A percentile compares a stretch with the other conserved stretches of the same genome.
Conservation (phyloP, 331 rosid species). For the Spiraea crenata region DNA sequence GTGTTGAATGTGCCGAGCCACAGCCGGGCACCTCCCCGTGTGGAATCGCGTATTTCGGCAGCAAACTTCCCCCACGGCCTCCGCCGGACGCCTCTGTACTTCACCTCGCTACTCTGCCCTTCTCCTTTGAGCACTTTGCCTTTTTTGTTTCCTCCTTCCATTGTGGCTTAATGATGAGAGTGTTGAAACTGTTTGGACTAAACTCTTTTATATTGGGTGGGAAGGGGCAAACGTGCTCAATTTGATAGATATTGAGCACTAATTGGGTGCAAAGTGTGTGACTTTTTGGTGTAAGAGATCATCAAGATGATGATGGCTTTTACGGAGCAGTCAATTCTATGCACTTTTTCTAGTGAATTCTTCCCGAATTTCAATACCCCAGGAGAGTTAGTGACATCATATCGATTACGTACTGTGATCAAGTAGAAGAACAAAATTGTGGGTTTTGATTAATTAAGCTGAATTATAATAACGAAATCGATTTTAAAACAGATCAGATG, state of each 20-base stretch:
- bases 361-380: not conserved
- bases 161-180: not conserved
- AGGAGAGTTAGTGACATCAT: constrained; percentile 4
- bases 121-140: constrained; percentile 9
- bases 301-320: constrained; percentile 27
- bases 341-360: not conserved
- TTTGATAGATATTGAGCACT: not conserved
- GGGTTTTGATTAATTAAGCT: not conserved
- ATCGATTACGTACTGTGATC: not conserved
- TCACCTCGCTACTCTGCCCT: constrained; percentile 1
- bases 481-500: not conserved
- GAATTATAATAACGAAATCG: not conserved
- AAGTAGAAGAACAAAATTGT: not conserved
- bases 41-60: constrained; percentile 63
- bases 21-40: constrained; percentile 44
- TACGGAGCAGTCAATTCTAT: not conserved
- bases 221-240: constrained; percentile 2
- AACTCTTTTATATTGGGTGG: constrained; percentile 32
- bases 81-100: constrained; percentile 56
- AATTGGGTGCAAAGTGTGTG: not conserved
- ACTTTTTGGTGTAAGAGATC: not conserved
- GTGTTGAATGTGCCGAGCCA: constrained; percentile 80
- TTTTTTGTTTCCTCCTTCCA: constrained; percentile 30
- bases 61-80: constrained; percentile 81
- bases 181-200: not conserved